Evolutionary conservation across 192 early-diverging fungal genomes (phyloP), one percentile per base, ranked within the genome.

Genomic region (Coemansia sp.): DNA sequence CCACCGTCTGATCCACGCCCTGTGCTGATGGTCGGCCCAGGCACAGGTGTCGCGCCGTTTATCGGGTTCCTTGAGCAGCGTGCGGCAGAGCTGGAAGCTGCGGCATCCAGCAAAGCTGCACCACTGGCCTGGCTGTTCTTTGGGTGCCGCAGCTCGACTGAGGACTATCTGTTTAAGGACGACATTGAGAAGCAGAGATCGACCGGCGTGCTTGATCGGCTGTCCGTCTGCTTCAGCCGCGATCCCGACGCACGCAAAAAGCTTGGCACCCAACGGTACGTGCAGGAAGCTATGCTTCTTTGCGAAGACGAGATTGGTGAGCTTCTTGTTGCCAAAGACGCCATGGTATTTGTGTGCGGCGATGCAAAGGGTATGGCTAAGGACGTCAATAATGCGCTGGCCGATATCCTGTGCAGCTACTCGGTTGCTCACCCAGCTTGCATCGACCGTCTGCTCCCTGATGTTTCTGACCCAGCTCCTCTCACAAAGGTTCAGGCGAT

Each of bases 11-110:
- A 81, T 16, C 61, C 64, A 15, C 84, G 74, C 16, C 92, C 93
- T 0, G 74, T 97, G 7, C 79, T 97, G 21, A 86, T 98, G 88
- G 87, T 97, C 30, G 92, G 91, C 2, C 93, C 95, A 2, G 97
- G 95, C 37, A 97, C 97, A 1, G 97, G 97, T 20, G 86, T 99
- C n/a, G 91, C 95, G 8, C 95, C 97, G 0, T 95, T 97, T 48
- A 81, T 95, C 29, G 90, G 92, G 1, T 97, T 97, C 66, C 75
- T 97, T 34, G 82, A 95, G 70, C 88, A 96, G 57, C 86, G 92
- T 48, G 83, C 84, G 18, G 46, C 65, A 0, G 81, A 86, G 53
- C 80, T 79, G 28, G 61, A 63, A 40, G 74, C 85, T 33, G 29
- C 16, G 0, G 15, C 9, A 0, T n/a, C 18, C 25, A 67, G n/a